Base-by-base conservation (phyloP, 352 stramenopile species). In the Globisporangium okanoganense region DNA sequence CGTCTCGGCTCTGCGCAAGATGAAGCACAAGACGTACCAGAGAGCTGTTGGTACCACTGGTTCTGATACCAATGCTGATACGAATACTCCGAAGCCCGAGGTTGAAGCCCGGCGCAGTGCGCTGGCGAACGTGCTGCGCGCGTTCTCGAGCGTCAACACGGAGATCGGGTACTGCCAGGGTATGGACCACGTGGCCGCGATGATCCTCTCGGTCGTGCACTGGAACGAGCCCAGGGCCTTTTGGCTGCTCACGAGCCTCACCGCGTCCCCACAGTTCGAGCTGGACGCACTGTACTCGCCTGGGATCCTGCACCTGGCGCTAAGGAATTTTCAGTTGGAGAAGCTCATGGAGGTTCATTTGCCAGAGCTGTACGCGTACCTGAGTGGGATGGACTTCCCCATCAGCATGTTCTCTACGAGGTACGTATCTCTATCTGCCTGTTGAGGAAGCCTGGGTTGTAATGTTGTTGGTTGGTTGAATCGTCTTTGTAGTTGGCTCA, bases 161-260 rank as follows among this genome's bases (percentile, higher is more conserved):
- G 80, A 86, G 59, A 76, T 90, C 27, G 83, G 80, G 0, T 92
- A 92, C 65, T 90, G 80, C 25, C 83, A 90, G 53, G 83, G 83
- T 12, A 84, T 92, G 80, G 80, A 92, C 51, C 73, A 88, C 49
- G 76, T 92, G 20, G 69, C 77, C 1, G 79, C 78, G 12, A 33
- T 90, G 18, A 60, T 90, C 49, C 72, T 92, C n/a, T 76, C 80
- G 20, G 74, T 87, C 35, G 73, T 81, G 5, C 64, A 84, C 24
- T 90, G 83, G 80, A 67, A 87, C 51, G 83, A 92, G 45, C 72
- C 74, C 38, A 66, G 75, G 10, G 77, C 79, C 16, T 92, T 90
- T 53, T 92, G 80, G 83, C 57, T 92, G 47, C 64, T 92, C 24
- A 75, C 75, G n/a, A 81, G 73, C 41, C 43, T 90, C 3, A 58